Conservation (phyloP, 202 grass and related monocot genomes). For the Zoysia matrella region DNA sequence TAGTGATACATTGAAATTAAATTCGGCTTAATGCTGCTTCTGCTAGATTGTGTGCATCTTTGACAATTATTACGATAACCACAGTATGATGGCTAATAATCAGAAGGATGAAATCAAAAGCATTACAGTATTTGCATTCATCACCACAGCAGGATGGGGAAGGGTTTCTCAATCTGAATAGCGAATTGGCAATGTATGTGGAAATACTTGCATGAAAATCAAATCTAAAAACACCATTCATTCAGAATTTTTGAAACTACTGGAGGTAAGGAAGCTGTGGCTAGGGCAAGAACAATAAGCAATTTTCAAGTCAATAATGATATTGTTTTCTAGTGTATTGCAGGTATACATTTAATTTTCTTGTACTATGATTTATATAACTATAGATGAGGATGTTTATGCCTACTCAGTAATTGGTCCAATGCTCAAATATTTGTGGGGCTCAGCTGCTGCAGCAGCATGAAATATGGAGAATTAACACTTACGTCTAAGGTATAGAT, state of each 20-base stretch:
- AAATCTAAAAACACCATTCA: neutral
- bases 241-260: neutral
- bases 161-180: slow-evolving; percentile 13
- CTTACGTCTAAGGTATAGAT: slow-evolving; percentile 97
- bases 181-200: neutral
- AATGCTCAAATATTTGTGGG: slow-evolving; percentile 22
- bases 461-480: slow-evolving; percentile 30
- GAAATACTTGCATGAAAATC: slow-evolving; percentile 14
- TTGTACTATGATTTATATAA: slow-evolving; percentile 12
- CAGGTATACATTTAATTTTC: slow-evolving; percentile 10
- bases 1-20: slow-evolving; percentile 22
- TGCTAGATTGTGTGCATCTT: slow-evolving; percentile 11
- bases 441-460: slow-evolving; percentile 2
- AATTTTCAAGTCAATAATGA: neutral
- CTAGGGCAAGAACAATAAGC: neutral
- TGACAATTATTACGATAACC: neutral
- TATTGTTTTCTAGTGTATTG: neutral
- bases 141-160: slow-evolving; percentile 9
- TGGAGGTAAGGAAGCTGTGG: neutral
- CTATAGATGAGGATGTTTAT: slow-evolving; percentile 1
- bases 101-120: neutral
- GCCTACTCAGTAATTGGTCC: slow-evolving; percentile 20
- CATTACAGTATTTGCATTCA: neutral
- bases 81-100: neutral
- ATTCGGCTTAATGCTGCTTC: slow-evolving; percentile 14